Evolutionary conservation across 345 rosid species (phyloP).

Genomic region (Salix viminalis): DNA sequence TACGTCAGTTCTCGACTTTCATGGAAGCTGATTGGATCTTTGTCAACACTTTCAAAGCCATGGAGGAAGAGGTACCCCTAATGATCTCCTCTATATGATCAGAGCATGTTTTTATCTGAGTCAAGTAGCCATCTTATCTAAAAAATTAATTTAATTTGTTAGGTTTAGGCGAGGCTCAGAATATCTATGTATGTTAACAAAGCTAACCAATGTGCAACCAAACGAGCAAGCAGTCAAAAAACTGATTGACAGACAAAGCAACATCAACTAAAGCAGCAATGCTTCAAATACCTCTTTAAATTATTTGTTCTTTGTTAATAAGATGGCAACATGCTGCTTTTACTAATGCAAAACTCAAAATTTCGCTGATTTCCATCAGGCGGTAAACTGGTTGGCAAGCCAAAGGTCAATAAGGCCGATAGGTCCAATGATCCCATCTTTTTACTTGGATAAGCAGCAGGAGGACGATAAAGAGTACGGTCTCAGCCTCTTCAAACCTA

Average conservation of each 20-base stretch:
- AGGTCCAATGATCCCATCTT: constrained; percentile 55
- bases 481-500: constrained; percentile 38
- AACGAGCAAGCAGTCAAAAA: too few relatives aligned
- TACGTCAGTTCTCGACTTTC: background rate
- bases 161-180: too few relatives aligned
- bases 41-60: constrained; percentile 17
- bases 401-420: constrained; percentile 39
- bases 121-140: too few relatives aligned
- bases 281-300: too few relatives aligned
- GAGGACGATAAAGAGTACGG: constrained; percentile 52
- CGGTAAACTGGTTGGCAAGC: constrained; percentile 39
- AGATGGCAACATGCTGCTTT: constrained; percentile 22
- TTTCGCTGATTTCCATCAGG: constrained; percentile 13
- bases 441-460: constrained; percentile 44
- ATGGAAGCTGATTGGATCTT: constrained; percentile 1
- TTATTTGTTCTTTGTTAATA: constrained; percentile 18
- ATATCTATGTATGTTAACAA: too few relatives aligned
- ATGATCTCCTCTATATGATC: too few relatives aligned
- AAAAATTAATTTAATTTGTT: too few relatives aligned
- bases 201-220: too few relatives aligned
- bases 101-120: too few relatives aligned
- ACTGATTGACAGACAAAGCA: too few relatives aligned
- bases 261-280: too few relatives aligned
- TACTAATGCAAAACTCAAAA: too few relatives aligned
- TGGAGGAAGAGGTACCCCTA: constrained; percentile 41